These are phyloP conservation scores for Collybia mongolica DNA, from an alignment of 768 basidiomycete species.

Conservation along the genomic window DNA sequence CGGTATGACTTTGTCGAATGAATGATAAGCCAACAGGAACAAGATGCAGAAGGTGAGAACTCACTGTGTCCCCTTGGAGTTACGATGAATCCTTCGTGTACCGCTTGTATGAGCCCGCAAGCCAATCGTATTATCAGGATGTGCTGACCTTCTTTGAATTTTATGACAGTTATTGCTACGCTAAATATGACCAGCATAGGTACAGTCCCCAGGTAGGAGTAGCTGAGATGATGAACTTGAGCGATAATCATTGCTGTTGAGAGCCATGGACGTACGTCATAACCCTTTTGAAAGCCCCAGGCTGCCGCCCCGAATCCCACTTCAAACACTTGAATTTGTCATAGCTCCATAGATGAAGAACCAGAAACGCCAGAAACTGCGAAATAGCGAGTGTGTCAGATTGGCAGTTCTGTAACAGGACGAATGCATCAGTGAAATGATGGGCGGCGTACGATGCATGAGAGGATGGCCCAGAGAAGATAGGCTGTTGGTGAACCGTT, in stretches of 20 bases:
- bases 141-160: conserved; percentile 68
- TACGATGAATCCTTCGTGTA: conserved; percentile 36
- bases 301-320: conserved; percentile 76
- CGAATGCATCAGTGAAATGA: conserved; percentile 41
- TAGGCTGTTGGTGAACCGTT: conserved; percentile 73
- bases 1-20: conserved; percentile 46
- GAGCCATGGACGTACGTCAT: conserved; percentile 67
- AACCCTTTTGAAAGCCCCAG: conserved; percentile 83
- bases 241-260: conserved; percentile 12
- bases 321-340: conserved; percentile 73
- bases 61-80: conserved; percentile 31
- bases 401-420: conserved; percentile 3
- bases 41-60: conserved; percentile 6
- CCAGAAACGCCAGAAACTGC: conserved; percentile 69
- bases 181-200: conserved; percentile 66
- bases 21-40: not conserved
- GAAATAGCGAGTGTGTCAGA: conserved; percentile 4
- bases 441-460: conserved; percentile 57
- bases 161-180: conserved; percentile 59
- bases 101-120: not conserved
- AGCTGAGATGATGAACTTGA: conserved; percentile 37
- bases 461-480: conserved; percentile 74
- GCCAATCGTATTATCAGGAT: not conserved
- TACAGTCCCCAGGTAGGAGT: conserved; percentile 76
- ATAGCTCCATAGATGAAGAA: conserved; percentile 79